phyloP scores from a whole-genome alignment of 352 stramenopile species.

The Globisporangium camurandrum region DNA sequence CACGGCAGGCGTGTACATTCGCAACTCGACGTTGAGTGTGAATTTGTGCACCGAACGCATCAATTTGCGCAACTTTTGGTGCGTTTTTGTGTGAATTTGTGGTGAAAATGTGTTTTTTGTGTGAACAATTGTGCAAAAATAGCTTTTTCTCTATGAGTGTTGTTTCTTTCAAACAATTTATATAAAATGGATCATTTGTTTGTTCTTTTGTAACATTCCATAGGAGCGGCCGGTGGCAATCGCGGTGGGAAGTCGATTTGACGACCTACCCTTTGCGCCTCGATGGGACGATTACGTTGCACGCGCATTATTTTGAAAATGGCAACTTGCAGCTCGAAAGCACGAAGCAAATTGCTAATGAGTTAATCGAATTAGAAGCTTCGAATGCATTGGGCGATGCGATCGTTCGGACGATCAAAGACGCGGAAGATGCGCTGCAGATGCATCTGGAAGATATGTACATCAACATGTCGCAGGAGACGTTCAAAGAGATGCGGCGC shows the following conservation, averaged over 20 bases:
- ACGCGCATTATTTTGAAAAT: slow-evolving; percentile 95
- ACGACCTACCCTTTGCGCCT: slow-evolving; percentile 35
- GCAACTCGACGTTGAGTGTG: slow-evolving; percentile 54
- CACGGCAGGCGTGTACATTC: slow-evolving; percentile 71
- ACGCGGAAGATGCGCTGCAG: slow-evolving; percentile 82
- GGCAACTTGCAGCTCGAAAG: slow-evolving; percentile 91
- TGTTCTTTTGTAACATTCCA: too few species aligned
- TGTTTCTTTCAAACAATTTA: too few species aligned
- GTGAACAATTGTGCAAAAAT: background rate
- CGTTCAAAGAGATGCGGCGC: slow-evolving; percentile 92
- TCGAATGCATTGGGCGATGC: slow-evolving; percentile 48
- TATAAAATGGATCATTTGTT: too few species aligned
- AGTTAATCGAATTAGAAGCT: slow-evolving; percentile 26
- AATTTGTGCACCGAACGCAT: slow-evolving; percentile 80
- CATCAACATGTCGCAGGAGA: slow-evolving; percentile 92
- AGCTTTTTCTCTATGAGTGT: too few species aligned
- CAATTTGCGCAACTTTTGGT: slow-evolving; percentile 89
- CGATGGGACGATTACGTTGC: slow-evolving; percentile 66
- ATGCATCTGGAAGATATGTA: slow-evolving; percentile 91
- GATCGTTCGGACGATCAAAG: slow-evolving; percentile 67
- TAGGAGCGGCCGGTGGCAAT: slow-evolving; percentile 73
- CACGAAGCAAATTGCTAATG: slow-evolving; percentile 59
- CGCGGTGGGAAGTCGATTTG: slow-evolving; percentile 69
- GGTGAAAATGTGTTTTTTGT: background rate
- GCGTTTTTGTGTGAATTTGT: background rate